Conservation (phyloP, 2,329 filamentous ascomycete species). For the Fusarium verrucosum region DNA sequence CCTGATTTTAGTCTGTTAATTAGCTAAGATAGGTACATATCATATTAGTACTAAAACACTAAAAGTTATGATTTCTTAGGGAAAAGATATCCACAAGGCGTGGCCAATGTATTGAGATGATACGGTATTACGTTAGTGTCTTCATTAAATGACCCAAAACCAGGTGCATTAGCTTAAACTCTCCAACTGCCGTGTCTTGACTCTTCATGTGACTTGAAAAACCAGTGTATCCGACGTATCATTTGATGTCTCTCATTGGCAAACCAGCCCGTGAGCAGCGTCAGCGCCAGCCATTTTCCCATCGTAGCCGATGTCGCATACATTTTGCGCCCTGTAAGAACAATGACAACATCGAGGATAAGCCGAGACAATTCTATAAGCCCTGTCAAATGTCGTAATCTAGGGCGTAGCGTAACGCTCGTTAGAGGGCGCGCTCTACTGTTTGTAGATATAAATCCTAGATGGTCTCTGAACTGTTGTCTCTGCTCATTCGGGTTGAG, state of each 20-base stretch:
- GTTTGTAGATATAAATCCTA: not conserved
- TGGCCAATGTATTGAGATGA: slow-evolving; percentile 7
- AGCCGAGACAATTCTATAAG: not conserved
- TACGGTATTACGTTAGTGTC: not conserved
- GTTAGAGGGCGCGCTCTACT: not conserved
- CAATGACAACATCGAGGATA: not conserved
- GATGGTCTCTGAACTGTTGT: not conserved
- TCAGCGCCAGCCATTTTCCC: not conserved
- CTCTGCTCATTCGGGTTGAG: no score
- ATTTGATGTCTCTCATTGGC: not conserved
- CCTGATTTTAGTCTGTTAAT: no score
- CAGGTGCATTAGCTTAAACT: slow-evolving; percentile 8
- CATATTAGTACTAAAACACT: no score
- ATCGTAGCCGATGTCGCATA: slow-evolving; percentile 13
- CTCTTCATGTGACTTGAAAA: not conserved
- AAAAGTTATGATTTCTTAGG: no score
- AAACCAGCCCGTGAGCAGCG: not conserved
- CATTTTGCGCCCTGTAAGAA: slow-evolving; percentile 11
- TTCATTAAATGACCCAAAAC: not conserved
- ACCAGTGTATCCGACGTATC: not conserved
- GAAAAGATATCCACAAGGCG: no score
- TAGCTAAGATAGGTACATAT: no score
- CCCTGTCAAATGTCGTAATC: not conserved
- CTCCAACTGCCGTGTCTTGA: not conserved
- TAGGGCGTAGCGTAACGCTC: not conserved